A percentile compares a stretch with the other conserved stretches of the same genome.
Evolutionary conservation across 192 early-diverging fungal species (phyloP).

Genomic region (Coemansia sp.): DNA sequence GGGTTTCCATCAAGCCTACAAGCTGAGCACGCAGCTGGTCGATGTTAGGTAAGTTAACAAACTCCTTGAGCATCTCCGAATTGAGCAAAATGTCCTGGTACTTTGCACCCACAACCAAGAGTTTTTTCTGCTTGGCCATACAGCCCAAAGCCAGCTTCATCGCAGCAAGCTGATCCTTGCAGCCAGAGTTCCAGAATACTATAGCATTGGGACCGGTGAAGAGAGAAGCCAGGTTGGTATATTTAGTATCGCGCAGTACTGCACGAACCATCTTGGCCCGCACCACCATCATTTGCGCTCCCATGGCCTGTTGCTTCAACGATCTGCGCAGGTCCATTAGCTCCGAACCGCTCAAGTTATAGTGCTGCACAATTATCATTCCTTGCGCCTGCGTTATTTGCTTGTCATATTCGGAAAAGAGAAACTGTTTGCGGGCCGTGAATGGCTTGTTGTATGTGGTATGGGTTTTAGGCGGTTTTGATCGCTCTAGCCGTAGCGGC

Average conservation of each 20-base stretch:
- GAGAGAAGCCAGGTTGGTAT: slow-evolving; percentile 28
- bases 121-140: slow-evolving; percentile 26
- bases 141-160: slow-evolving; percentile 34
- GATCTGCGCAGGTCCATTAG: slow-evolving; percentile 26
- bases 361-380: slow-evolving; percentile 41
- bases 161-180: slow-evolving; percentile 5
- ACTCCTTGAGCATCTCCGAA: slow-evolving; percentile 28
- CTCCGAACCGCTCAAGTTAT: slow-evolving; percentile 47
- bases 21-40: slow-evolving; percentile 46
- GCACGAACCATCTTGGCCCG: slow-evolving; percentile 47
- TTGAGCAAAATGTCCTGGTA: slow-evolving; percentile 40
- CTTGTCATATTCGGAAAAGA: slow-evolving; percentile 47
- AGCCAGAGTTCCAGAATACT: slow-evolving; percentile 26
- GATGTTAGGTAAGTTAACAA: slow-evolving; percentile 38
- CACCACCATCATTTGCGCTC: slow-evolving; percentile 40
- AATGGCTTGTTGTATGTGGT: slow-evolving; percentile 56
- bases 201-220: slow-evolving; percentile 51
- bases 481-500: slow-evolving; percentile 23
- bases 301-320: slow-evolving; percentile 24
- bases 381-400: slow-evolving; percentile 26
- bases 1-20: slow-evolving; percentile 36
- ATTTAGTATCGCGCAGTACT: slow-evolving; percentile 44
- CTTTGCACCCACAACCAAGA: slow-evolving; percentile 45
- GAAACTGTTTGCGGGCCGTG: slow-evolving; percentile 46
- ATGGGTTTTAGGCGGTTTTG: slow-evolving; percentile 30